Evolutionary conservation across 768 basidiomycete species (phyloP).

Genomic region (Tylopilus cervinicoccineus): DNA sequence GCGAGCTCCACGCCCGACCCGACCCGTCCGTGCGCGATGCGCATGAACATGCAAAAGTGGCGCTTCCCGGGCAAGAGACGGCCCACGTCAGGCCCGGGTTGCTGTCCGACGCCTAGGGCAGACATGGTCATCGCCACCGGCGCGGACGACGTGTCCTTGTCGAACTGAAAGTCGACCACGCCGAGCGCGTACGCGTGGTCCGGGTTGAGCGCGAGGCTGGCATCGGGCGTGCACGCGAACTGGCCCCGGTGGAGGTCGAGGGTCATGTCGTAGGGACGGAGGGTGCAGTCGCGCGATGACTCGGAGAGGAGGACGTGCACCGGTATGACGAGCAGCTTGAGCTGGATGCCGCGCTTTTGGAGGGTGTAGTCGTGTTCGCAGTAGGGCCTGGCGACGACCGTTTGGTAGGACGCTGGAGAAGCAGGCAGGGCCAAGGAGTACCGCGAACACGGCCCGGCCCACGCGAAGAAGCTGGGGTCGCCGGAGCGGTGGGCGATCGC

Average conservation of each 20-base stretch:
- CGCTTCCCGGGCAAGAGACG: background rate
- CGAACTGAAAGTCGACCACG: constrained; percentile 7
- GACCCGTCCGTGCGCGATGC: background rate
- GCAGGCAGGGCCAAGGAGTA: constrained; percentile 6
- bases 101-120: background rate
- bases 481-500: constrained; percentile 10
- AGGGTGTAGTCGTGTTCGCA: constrained; percentile 7
- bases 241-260: background rate
- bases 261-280: background rate
- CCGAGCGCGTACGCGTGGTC: constrained; percentile 1
- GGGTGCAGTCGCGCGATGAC: background rate
- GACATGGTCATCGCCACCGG: too few species aligned
- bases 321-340: constrained; percentile 5
- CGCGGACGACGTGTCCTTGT: too few species aligned
- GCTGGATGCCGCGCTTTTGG: constrained; percentile 9
- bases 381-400: background rate
- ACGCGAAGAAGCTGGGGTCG: constrained; percentile 15
- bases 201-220: background rate
- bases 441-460: constrained; percentile 6
- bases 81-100: background rate
- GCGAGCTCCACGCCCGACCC: background rate
- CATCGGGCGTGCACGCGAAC: background rate
- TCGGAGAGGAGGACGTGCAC: background rate
- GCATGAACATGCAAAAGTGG: constrained; percentile 8
- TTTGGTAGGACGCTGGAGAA: constrained; percentile 11